phyloP scores from a whole-genome alignment of 495 filamentous ascomycete genomes.

The Aspergillus carlsbadensis region DNA sequence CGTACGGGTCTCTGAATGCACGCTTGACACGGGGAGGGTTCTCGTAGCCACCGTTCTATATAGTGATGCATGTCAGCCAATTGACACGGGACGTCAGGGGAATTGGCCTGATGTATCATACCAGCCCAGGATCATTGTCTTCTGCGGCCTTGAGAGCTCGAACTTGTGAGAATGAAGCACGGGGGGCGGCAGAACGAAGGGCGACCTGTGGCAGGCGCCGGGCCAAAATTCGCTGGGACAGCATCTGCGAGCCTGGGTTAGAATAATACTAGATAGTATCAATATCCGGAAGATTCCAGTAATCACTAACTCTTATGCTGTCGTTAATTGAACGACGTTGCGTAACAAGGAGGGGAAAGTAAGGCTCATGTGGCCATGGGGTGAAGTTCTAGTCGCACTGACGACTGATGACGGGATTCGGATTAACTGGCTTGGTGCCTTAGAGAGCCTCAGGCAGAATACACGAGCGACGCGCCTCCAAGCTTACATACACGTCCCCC shows the following conservation, averaged over 20 bases:
- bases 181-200: constrained; percentile 51
- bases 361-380: constrained; percentile 22
- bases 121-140: constrained; percentile 75
- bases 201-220: constrained; percentile 47
- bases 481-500: constrained; percentile 33
- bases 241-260: constrained; percentile 52
- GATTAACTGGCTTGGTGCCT: constrained; percentile 17
- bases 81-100: constrained; percentile 10
- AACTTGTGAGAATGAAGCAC: constrained; percentile 52
- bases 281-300: background rate
- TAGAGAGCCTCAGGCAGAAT: constrained; percentile 21
- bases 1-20: constrained; percentile 87
- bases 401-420: constrained; percentile 27
- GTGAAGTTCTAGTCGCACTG: constrained; percentile 25
- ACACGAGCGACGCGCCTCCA: constrained; percentile 21
- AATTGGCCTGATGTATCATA: constrained; percentile 33
- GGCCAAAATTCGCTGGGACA: constrained; percentile 59
- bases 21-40: constrained; percentile 84
- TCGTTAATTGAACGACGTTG: constrained; percentile 27
- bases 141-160: constrained; percentile 54
- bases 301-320: constrained; percentile 27
- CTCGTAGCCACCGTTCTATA: constrained; percentile 86
- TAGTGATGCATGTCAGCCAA: constrained; percentile 12
- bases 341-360: constrained; percentile 17
- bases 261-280: constrained; percentile 6